Evolutionary conservation across 2,329 filamentous ascomycete genomes (phyloP), one percentile per base, ranked within the genome.

Genomic region (Phialophora tarda): DNA sequence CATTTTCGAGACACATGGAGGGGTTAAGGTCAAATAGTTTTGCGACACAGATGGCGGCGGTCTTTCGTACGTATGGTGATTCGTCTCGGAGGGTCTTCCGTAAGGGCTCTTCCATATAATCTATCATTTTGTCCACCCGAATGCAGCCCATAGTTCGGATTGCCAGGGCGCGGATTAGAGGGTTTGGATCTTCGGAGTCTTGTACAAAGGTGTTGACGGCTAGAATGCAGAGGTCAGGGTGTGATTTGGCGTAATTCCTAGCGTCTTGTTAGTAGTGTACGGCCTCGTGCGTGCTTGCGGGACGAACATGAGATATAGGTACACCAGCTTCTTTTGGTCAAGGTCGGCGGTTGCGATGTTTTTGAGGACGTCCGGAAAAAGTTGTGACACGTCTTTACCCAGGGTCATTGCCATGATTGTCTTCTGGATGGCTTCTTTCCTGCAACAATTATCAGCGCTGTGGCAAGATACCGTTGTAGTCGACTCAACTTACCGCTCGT

Each of bases 391-490:
- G 81, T 99, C 95, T 81, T 99, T 99, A 79, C 95, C 95, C 74
- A 99, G 80, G 1, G 95, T 99, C 95, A 99, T 99, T 77, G 95
- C 93, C 93, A 98, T 98, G 82, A 99, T 99, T 71, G 95, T 99
- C 85, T 97, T 98, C 78, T 99, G 95, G 74, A 99, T 99, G 26
- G 95, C 91, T 83, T 99, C 95, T 81, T 99, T 99, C 76, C 93
- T 87, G 69, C 54, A 59, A 24, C 10, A 10, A 30, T 47, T 50
- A 30, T 64, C 61, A 59, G 50, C 51, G 34, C 51, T 38, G 21
- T 78, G 75, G 62, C 59, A 58, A 47, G 57, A 63, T 66, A 59
- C 28, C 23, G 28, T 51, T 24, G 28, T 21, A 17, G 38, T n/a
- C 21, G 51, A 47, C 44, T 73, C 72, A 79, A 50, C 68, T 70